A percentile compares a stretch with the other conserved stretches of the same genome.
Conservation (phyloP, 495 filamentous ascomycete species). For the Penicillium verhagenii region DNA sequence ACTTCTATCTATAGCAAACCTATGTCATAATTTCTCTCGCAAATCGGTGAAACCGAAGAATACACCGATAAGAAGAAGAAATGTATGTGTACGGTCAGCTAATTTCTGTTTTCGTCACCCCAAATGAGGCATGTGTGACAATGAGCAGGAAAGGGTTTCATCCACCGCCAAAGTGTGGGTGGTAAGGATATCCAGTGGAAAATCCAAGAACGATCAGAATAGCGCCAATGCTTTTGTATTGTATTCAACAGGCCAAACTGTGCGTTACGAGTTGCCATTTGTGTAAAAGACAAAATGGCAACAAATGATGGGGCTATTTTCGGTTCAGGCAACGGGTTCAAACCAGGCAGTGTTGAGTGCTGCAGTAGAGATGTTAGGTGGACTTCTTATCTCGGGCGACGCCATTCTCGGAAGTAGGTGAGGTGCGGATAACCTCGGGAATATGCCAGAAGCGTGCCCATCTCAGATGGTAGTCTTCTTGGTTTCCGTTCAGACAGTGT, state of each 20-base stretch:
- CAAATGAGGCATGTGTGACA: constrained; percentile 7
- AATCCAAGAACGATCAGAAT: background rate
- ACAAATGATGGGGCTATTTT: background rate
- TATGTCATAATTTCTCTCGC: constrained; percentile 1
- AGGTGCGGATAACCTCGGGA: constrained; percentile 59
- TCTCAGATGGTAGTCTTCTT: constrained; percentile 70
- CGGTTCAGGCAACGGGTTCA: background rate
- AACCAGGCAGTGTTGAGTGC: background rate
- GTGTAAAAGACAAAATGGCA: background rate
- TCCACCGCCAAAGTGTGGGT: background rate
- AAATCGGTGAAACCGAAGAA: background rate
- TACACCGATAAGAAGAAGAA: background rate
- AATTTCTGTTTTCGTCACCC: constrained; percentile 9
- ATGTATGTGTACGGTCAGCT: constrained; percentile 14
- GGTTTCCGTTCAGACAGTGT: constrained; percentile 72
- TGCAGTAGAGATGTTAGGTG: constrained; percentile 21
- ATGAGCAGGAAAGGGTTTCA: constrained; percentile 2
- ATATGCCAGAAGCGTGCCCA: constrained; percentile 70
- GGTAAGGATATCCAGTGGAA: background rate
- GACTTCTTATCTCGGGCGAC: constrained; percentile 41
- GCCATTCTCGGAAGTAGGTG: constrained; percentile 26
- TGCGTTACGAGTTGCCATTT: background rate
- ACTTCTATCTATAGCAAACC: constrained; percentile 21
- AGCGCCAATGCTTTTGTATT: background rate
- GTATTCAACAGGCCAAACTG: background rate